phyloP scores from a whole-genome alignment of 2,329 filamentous ascomycete genomes.

The Didymella exigua region DNA sequence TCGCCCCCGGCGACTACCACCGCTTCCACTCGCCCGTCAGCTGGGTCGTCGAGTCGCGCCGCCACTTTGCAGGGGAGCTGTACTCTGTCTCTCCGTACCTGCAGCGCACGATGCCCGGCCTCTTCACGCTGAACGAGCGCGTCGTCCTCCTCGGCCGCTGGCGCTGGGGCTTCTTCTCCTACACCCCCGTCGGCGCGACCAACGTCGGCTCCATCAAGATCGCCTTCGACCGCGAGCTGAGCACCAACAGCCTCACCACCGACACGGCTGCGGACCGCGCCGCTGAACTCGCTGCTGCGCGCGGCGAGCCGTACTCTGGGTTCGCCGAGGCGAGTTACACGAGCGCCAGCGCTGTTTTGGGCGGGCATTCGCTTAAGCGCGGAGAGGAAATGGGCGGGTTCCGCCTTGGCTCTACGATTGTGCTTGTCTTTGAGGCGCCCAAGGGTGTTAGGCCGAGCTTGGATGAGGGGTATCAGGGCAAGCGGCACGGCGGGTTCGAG shows the following conservation, averaged over 20 bases:
- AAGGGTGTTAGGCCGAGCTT: constrained; percentile 62
- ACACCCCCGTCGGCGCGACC: constrained; percentile 92
- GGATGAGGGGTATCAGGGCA: constrained; percentile 61
- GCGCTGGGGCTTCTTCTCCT: constrained; percentile 97
- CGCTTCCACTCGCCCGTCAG: constrained; percentile 94
- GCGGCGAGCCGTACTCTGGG: constrained; percentile 84
- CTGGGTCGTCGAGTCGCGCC: constrained; percentile 92
- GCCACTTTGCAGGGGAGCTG: constrained; percentile 97
- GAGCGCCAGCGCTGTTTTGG: constrained; percentile 74
- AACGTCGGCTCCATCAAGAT: constrained; percentile 97
- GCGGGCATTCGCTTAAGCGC: constrained; percentile 79
- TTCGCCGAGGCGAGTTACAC: constrained; percentile 92
- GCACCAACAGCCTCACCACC: constrained; percentile 89
- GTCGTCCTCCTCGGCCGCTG: constrained; percentile 92
- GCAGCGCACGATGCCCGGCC: constrained; percentile 85
- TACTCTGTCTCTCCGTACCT: constrained; percentile 95
- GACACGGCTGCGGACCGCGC: constrained; percentile 90
- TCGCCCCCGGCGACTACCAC: constrained; percentile 97
- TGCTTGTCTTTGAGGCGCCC: constrained; percentile 95
- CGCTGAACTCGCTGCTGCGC: constrained; percentile 75
- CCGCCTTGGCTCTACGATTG: constrained; percentile 91
- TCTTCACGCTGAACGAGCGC: constrained; percentile 96
- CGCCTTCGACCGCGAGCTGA: constrained; percentile 94
- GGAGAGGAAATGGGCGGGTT: constrained; percentile 99
- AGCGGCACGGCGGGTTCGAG: constrained; percentile 72